Percentiles rank a stretch among this genome's conserved stretches.
Conservation (phyloP, 2,329 filamentous ascomycete genomes). For the Fusarium mundagurra region DNA sequence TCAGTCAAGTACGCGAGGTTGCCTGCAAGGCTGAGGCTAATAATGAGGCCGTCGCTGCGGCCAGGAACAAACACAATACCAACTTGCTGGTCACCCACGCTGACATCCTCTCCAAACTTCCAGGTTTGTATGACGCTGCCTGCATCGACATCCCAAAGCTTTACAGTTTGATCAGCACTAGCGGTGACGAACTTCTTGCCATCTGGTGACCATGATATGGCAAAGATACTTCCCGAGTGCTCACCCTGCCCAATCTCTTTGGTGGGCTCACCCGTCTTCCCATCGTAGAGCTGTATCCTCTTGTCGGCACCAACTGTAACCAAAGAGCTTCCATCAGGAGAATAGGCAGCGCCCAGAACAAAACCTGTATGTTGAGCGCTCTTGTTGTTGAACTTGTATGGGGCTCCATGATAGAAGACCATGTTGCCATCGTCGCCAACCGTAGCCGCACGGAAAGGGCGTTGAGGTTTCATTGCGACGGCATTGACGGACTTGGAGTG, state of each 20-base stretch:
- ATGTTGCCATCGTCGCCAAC: slow-evolving; percentile 89
- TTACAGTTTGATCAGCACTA: slow-evolving; percentile 93
- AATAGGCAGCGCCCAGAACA: slow-evolving; percentile 87
- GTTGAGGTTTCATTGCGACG: slow-evolving; percentile 87
- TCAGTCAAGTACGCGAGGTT: slow-evolving; percentile 89
- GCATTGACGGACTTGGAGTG: slow-evolving; percentile 92
- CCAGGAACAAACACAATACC: slow-evolving; percentile 90
- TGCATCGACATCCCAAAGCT: slow-evolving; percentile 89
- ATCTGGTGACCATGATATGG: slow-evolving; percentile 88
- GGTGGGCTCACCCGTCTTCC: slow-evolving; percentile 89
- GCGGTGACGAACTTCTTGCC: slow-evolving; percentile 89
- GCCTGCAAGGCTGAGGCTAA: slow-evolving; percentile 88
- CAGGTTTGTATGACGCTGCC: slow-evolving; percentile 83
- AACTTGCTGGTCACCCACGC: slow-evolving; percentile 87
- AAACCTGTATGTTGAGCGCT: slow-evolving; percentile 86
- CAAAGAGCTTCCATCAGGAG: slow-evolving; percentile 82
- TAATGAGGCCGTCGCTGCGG: slow-evolving; percentile 84
- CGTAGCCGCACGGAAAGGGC: slow-evolving; percentile 90
- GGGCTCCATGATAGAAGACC: slow-evolving; percentile 92
- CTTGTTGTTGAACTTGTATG: slow-evolving; percentile 96
- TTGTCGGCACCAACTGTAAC: slow-evolving; percentile 94
- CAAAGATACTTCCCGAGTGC: slow-evolving; percentile 93
- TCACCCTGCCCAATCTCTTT: slow-evolving; percentile 81
- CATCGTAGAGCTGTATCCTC: slow-evolving; percentile 93
- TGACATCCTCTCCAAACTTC: slow-evolving; percentile 83